Evolutionary conservation across 345 rosid species (phyloP).

Genomic region (Pistacia vera): DNA sequence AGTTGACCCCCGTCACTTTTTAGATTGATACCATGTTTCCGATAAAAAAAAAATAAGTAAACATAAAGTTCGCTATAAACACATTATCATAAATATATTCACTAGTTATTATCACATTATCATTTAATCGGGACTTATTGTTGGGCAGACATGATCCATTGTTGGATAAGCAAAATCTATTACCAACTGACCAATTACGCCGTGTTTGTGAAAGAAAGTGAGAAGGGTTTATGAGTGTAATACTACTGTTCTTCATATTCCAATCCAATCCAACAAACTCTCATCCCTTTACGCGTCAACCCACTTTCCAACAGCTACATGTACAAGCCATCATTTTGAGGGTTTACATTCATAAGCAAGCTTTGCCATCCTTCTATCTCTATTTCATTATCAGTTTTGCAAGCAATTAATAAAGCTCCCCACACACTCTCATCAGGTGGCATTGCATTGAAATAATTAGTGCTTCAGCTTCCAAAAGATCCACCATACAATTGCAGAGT

Average conservation of each 20-base stretch:
- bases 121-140: too few relatives aligned
- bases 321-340: constrained; percentile 56
- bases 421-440: constrained; percentile 62
- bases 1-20: too few relatives aligned
- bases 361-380: constrained; percentile 62
- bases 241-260: background rate
- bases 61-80: too few relatives aligned
- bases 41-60: too few relatives aligned
- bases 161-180: too few relatives aligned
- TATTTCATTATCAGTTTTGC: constrained; percentile 47
- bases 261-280: constrained; percentile 56
- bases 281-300: constrained; percentile 53
- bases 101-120: too few relatives aligned
- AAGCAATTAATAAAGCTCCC: constrained; percentile 65
- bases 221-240: too few relatives aligned
- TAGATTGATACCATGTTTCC: too few relatives aligned
- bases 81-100: too few relatives aligned
- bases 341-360: constrained; percentile 55
- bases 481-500: constrained; percentile 63
- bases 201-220: too few relatives aligned
- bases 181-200: too few relatives aligned
- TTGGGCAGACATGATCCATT: too few relatives aligned
- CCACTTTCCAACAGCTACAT: constrained; percentile 51
- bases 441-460: constrained; percentile 56
- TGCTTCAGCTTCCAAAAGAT: constrained; percentile 72